Percentiles rank a stretch among this genome's conserved stretches.
These are phyloP conservation scores for Cutaneotrichosporon sp. DNA, from an alignment of 1,284 basidiomycete genomes.

Conservation along the genomic window DNA sequence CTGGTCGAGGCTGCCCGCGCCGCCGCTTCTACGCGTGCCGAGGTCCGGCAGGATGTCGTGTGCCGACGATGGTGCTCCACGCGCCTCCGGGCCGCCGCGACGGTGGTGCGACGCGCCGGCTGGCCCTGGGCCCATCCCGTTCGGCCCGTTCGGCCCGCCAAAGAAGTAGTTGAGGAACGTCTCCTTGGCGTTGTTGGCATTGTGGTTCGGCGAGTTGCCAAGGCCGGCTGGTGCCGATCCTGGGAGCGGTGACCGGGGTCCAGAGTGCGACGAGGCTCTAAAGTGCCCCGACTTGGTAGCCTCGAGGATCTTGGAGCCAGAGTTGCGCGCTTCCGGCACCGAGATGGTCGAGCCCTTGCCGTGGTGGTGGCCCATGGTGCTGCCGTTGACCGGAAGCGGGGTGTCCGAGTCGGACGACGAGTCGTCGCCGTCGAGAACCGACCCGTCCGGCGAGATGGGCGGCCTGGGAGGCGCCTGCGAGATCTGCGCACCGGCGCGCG, in stretches of 20 bases:
- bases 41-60: conserved; percentile 51
- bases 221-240: conserved; percentile 17
- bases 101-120: conserved; percentile 7
- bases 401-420: conserved; percentile 45
- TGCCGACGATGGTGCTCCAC: neutral
- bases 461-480: conserved; percentile 26
- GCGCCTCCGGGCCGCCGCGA: neutral
- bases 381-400: conserved; percentile 59
- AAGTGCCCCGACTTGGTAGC: conserved; percentile 26
- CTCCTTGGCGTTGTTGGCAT: conserved; percentile 63
- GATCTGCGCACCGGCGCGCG: conserved; percentile 43
- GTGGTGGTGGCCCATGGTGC: conserved; percentile 57
- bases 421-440: conserved; percentile 45
- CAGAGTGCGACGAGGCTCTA: conserved; percentile 21
- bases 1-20: conserved; percentile 65
- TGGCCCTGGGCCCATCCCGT: conserved; percentile 11
- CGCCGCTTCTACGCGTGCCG: conserved; percentile 36
- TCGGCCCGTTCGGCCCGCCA: conserved; percentile 61
- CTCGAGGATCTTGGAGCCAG: conserved; percentile 28
- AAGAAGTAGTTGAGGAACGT: conserved; percentile 96
- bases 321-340: conserved; percentile 65
- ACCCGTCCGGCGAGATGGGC: conserved; percentile 33
- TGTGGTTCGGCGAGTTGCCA: conserved; percentile 45
- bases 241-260: conserved; percentile 25
- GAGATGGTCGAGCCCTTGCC: conserved; percentile 77